A percentile compares a stretch with the other conserved stretches of the same genome.
Evolutionary conservation across 2,329 filamentous ascomycete species (phyloP).

Genomic region (Fusarium coffeatum): DNA sequence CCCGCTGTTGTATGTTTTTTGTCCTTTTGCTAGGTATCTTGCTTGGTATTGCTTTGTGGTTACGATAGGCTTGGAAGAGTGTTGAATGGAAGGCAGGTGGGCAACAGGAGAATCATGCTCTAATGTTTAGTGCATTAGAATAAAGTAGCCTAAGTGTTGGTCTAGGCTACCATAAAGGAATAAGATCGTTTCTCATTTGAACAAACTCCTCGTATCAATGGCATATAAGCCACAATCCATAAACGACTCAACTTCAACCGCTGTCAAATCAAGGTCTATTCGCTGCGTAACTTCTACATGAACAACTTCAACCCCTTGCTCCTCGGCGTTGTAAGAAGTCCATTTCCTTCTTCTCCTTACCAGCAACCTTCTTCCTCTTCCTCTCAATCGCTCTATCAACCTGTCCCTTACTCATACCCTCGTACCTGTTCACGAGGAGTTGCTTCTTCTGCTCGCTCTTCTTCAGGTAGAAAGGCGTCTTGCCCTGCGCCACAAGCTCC

Average conservation of each 20-base stretch:
- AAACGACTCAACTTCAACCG: neutral
- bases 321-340: constrained; percentile 51
- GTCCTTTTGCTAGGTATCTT: too few relatives aligned
- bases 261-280: neutral
- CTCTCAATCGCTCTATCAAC: constrained; percentile 87
- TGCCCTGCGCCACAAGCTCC: constrained; percentile 85
- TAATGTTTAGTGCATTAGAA: too few relatives aligned
- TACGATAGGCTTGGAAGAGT: too few relatives aligned
- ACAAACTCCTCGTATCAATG: neutral
- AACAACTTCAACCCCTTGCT: neutral
- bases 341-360: constrained; percentile 85
- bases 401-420: constrained; percentile 85
- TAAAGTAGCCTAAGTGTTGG: too few relatives aligned
- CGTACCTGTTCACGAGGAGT: constrained; percentile 81
- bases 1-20: too few relatives aligned
- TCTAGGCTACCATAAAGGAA: too few relatives aligned
- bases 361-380: constrained; percentile 87
- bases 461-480: constrained; percentile 94
- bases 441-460: constrained; percentile 90
- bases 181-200: neutral
- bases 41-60: too few relatives aligned
- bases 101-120: too few relatives aligned
- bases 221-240: neutral
- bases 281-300: neutral
- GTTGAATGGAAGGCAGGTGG: too few relatives aligned